Conservation (phyloP, 1,139 yeast genomes). For the Geotrichum cucujoidarum region DNA sequence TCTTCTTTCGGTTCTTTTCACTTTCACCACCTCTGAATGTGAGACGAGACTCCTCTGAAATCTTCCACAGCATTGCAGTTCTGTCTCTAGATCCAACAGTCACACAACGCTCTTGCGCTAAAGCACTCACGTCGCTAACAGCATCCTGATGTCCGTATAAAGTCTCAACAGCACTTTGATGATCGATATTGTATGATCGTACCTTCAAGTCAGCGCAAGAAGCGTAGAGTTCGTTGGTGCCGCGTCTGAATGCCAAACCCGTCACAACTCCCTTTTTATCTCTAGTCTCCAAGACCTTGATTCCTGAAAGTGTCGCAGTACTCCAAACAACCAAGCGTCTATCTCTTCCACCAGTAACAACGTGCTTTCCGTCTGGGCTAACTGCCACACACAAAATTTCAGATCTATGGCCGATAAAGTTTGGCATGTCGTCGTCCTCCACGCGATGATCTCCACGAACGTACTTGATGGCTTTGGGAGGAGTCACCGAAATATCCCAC, state of each 20-base stretch:
- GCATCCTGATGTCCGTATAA: constrained; percentile 93
- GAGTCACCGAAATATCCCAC: constrained; percentile 53
- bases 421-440: constrained; percentile 33
- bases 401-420: constrained; percentile 61
- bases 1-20: constrained; percentile 30
- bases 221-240: constrained; percentile 80
- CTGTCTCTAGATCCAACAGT: constrained; percentile 94
- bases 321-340: constrained; percentile 81
- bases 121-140: constrained; percentile 73
- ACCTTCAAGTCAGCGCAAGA: constrained; percentile 91
- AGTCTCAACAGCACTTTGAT: constrained; percentile 82
- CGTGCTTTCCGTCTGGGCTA: constrained; percentile 78
- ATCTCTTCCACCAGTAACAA: constrained; percentile 89
- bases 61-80: constrained; percentile 94
- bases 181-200: constrained; percentile 79
- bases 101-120: constrained; percentile 84
- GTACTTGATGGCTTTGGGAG: constrained; percentile 59
- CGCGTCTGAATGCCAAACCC: constrained; percentile 70
- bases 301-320: constrained; percentile 65
- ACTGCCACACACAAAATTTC: constrained; percentile 76
- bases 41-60: constrained; percentile 87
- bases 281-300: constrained; percentile 69
- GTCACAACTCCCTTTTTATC: constrained; percentile 67
- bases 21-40: constrained; percentile 88
- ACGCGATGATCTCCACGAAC: constrained; percentile 58